A percentile compares a stretch with the other conserved stretches of the same genome.
Evolutionary conservation across 2,329 filamentous ascomycete species (phyloP).

Genomic region (Pyrenochaeta sp.): DNA sequence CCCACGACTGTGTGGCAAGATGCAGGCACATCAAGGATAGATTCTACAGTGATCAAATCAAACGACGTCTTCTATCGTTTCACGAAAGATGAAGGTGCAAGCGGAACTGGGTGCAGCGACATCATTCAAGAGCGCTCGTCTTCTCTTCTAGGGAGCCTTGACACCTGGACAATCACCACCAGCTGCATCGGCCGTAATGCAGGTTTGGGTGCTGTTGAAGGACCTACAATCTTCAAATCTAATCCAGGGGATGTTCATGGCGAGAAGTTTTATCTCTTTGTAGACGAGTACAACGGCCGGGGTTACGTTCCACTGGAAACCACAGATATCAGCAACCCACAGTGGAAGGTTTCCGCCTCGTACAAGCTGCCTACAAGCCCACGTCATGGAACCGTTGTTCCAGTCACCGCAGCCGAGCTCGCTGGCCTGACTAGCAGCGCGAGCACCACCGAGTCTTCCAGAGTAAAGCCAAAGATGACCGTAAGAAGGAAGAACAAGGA

Average conservation of each 20-base stretch:
- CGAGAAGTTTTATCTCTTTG: constrained; percentile 64
- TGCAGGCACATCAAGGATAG: constrained; percentile 60
- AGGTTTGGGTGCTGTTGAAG: constrained; percentile 60
- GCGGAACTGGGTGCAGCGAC: constrained; percentile 60
- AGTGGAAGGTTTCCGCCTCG: constrained; percentile 57
- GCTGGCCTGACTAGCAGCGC: constrained; percentile 35
- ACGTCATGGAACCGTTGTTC: constrained; percentile 63
- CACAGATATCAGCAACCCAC: constrained; percentile 57
- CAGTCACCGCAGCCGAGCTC: constrained; percentile 60
- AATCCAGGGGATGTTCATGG: constrained; percentile 61
- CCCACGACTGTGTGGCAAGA: constrained; percentile 62
- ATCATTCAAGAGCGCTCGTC: constrained; percentile 63
- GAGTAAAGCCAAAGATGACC: not conserved
- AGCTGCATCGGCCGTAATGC: constrained; percentile 62
- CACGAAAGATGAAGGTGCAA: constrained; percentile 63
- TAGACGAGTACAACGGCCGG: constrained; percentile 62
- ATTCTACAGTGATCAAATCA: constrained; percentile 60
- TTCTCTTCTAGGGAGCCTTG: constrained; percentile 52
- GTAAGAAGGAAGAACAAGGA: not conserved
- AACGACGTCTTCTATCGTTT: constrained; percentile 60
- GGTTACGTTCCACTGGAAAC: constrained; percentile 65
- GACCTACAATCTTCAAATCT: constrained; percentile 62
- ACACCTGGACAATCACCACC: constrained; percentile 56
- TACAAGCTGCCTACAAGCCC: constrained; percentile 61
- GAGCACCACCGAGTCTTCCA: not conserved